Evolutionary conservation across 345 rosid species (phyloP), one percentile per base, ranked within the genome.

Genomic region (Raphanus raphanistrum): DNA sequence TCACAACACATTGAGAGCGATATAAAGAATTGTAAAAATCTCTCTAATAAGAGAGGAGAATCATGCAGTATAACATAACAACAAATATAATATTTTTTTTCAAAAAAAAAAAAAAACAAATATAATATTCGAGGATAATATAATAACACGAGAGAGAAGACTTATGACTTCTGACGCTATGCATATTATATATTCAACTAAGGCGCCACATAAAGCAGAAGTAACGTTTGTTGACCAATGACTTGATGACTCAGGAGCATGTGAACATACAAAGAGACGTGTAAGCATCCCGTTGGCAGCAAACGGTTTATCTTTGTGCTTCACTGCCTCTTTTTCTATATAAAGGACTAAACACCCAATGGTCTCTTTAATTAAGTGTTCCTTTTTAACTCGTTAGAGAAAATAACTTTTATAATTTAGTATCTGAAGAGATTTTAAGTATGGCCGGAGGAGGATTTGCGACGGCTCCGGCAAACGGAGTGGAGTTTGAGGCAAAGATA

Each of bases 401-500:
- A 36, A 31, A 38, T 4, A 29, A 17, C 28, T n/a, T 66, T 58
- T 26, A 4, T 0, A 0, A 11, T 26, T 66, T 2, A 66, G 63
- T 28, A 2, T 57, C 73, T 45, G 55, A 50, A 79, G 28, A 77
- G 52, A 38, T 57, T 28, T 38, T 71, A 0, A 63, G 7, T 4
- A 92, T 94, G 98, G 64, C 98, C 0, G 98, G 75, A 2, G 98
- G 94, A 61, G 94, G 98, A 64, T 84, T 92, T 21, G 71, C 88
- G 1, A 66, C 86, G 62, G 85, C 80, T 62, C 67, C 82, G 21
- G 73, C 85, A 36, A 83, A 87, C 69, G 90, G 90, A 15, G 88
- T 73, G 32, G 90, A 87, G 84, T 90, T 92, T 75, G 97, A 94
- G 82, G 98, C 98, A 0, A 92, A 90, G 91, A 92, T 94, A 66